Evolutionary conservation across 2,329 filamentous ascomycete genomes (phyloP).

Genomic region (Trichoderma semiorbis): DNA sequence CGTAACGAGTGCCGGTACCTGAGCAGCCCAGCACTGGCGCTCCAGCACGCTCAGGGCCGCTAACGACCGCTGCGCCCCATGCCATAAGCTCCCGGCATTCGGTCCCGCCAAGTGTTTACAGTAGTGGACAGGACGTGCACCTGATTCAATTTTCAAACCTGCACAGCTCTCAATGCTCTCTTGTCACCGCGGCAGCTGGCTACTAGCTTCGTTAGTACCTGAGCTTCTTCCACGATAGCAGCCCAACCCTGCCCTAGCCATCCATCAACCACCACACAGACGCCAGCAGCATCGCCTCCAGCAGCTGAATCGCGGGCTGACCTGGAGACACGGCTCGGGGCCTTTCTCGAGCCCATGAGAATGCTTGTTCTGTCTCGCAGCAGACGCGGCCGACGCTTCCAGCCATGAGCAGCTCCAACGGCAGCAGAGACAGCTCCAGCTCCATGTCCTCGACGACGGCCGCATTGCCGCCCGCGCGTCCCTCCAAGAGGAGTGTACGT

Average conservation of each 20-base stretch:
- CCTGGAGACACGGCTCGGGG: not conserved
- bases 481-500: slow-evolving; percentile 46
- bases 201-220: not conserved
- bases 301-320: not conserved
- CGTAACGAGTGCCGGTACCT: not conserved
- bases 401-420: slow-evolving; percentile 40
- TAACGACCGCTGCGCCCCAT: not conserved
- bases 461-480: slow-evolving; percentile 42
- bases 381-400: slow-evolving; percentile 33
- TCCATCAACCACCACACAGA: not conserved
- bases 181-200: not conserved
- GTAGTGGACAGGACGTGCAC: not conserved
- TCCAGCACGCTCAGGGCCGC: not conserved
- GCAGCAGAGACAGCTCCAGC: slow-evolving; percentile 24
- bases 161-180: not conserved
- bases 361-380: not conserved
- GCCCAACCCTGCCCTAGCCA: not conserved
- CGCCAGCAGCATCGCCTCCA: not conserved
- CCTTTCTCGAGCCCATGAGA: slow-evolving; percentile 2
- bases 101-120: not conserved
- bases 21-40: not conserved
- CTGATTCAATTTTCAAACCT: not conserved
- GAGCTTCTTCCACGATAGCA: not conserved
- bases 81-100: slow-evolving; percentile 5
- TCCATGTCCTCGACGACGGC: slow-evolving; percentile 32